These are phyloP conservation scores for Peronospora belbahrii DNA, from an alignment of 352 stramenopile species.

Conservation along the genomic window DNA sequence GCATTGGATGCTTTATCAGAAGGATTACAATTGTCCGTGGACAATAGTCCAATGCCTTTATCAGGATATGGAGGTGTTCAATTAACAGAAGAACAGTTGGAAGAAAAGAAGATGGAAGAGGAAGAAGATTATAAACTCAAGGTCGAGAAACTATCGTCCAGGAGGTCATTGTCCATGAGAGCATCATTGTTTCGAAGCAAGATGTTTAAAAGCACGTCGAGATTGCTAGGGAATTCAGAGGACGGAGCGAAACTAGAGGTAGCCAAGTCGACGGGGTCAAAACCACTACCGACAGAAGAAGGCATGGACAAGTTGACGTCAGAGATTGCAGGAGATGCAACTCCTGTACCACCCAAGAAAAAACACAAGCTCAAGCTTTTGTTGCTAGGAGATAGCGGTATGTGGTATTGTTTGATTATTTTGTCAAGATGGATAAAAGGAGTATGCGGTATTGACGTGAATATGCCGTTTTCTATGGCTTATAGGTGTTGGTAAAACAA, in stretches of 20 bases:
- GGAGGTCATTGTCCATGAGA: conserved; percentile 49
- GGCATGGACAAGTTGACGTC: conserved; percentile 11
- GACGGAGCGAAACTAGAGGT: conserved; percentile 14
- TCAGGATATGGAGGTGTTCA: conserved; percentile 14
- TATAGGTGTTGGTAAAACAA: conserved; percentile 87
- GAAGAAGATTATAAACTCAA: conserved; percentile 81
- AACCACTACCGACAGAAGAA: conserved; percentile 2
- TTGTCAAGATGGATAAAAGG: background rate
- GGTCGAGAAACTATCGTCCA: conserved; percentile 56
- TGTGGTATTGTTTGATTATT: conserved; percentile 22
- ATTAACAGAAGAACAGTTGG: conserved; percentile 68
- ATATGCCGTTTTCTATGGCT: background rate
- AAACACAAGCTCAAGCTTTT: conserved; percentile 87
- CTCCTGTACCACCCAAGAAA: conserved; percentile 48
- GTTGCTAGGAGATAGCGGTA: conserved; percentile 85
- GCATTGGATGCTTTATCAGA: conserved; percentile 74
- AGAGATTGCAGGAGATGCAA: conserved; percentile 9
- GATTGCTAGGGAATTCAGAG: conserved; percentile 22
- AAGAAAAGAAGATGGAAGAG: conserved; percentile 85
- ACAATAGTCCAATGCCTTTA: conserved; percentile 36
- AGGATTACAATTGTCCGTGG: conserved; percentile 64
- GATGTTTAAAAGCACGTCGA: conserved; percentile 54
- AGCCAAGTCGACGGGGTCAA: conserved; percentile 4
- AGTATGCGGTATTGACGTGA: conserved; percentile 2
- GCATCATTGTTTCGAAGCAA: conserved; percentile 75